Evolutionary conservation across 176 grass and related monocot genomes (phyloP).

Genomic region (Secale cereale): DNA sequence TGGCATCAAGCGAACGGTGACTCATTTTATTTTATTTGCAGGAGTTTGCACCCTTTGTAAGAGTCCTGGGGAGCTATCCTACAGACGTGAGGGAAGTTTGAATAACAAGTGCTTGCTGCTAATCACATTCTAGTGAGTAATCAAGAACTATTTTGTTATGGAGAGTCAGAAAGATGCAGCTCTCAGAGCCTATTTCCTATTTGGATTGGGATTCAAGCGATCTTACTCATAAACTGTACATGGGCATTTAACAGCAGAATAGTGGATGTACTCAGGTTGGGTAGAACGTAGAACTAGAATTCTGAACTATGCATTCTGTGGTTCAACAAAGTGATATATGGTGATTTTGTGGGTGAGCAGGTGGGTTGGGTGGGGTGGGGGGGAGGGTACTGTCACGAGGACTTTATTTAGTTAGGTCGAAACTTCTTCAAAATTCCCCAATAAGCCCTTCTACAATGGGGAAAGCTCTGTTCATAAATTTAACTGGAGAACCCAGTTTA

Average conservation of each 20-base stretch:
- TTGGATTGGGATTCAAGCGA: neutral
- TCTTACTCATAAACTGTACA: neutral
- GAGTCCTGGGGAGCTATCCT: conserved; percentile 80
- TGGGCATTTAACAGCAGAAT: neutral
- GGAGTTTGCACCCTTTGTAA: conserved; percentile 83
- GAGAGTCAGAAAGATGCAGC: neutral
- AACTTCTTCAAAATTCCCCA: neutral
- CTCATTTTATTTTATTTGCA: conserved; percentile 43
- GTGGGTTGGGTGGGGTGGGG: too few species aligned
- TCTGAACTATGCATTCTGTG: neutral
- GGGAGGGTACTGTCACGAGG: too few species aligned
- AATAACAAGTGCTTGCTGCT: conserved; percentile 26
- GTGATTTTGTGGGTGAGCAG: too few species aligned
- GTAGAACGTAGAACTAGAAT: neutral
- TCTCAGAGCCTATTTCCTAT: neutral
- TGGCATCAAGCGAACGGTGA: neutral
- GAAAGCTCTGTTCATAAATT: neutral
- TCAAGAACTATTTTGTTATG: neutral
- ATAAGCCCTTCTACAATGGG: neutral
- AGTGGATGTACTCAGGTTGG: neutral
- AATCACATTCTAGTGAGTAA: conserved; percentile 33
- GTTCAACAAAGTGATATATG: neutral
- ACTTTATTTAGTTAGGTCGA: neutral
- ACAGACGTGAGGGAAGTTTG: conserved; percentile 57
- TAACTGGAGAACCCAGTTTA: neutral